Evolutionary conservation across 352 stramenopile species (phyloP).

Genomic region (Pythium graminicola): DNA sequence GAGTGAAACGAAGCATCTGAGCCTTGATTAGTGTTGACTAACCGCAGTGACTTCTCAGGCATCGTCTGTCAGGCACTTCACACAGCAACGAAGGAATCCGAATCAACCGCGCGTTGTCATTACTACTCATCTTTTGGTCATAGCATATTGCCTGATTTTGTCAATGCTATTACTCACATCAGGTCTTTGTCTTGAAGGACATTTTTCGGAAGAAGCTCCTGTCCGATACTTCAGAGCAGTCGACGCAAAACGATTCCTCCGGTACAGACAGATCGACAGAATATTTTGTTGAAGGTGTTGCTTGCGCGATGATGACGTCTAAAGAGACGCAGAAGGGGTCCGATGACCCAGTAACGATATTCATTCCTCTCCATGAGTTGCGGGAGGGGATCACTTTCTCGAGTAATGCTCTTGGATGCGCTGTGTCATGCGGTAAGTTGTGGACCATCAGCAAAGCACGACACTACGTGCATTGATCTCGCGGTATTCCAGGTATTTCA

Average conservation of each 20-base stretch:
- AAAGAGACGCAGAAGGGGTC: conserved; percentile 8
- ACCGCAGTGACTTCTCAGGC: no score
- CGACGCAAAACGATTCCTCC: background rate
- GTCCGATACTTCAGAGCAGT: background rate
- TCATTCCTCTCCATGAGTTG: conserved; percentile 55
- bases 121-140: conserved; percentile 77
- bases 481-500: no score
- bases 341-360: conserved; percentile 13
- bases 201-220: conserved; percentile 15
- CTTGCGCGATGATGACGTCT: conserved; percentile 58
- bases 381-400: conserved; percentile 46
- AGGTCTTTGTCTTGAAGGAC: conserved; percentile 4
- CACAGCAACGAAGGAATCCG: conserved; percentile 19
- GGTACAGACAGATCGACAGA: background rate
- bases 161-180: background rate
- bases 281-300: conserved; percentile 11
- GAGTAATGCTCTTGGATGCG: conserved; percentile 73
- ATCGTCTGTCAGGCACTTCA: conserved; percentile 56
- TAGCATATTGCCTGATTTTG: background rate
- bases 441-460: background rate
- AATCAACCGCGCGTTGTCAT: conserved; percentile 56
- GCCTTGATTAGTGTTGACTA: conserved; percentile 18
- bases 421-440: conserved; percentile 48
- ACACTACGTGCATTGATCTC: no score
- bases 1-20: conserved; percentile 1